Evolutionary conservation across 169 alveolate genomes (phyloP), one percentile per base, ranked within the genome.

Genomic region (Fabrea salina): DNA sequence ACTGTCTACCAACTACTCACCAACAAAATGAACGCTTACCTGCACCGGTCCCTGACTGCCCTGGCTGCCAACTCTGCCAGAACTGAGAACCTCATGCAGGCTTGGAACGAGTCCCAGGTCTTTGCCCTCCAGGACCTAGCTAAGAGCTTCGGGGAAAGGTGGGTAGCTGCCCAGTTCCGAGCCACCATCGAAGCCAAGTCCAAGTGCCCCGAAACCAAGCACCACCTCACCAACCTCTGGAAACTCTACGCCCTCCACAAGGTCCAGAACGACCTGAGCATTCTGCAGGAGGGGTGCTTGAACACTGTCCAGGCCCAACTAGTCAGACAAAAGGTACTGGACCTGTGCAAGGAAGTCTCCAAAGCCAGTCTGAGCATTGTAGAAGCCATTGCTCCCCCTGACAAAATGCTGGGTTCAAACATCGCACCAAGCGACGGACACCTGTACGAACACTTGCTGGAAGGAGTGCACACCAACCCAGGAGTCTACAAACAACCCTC

Each of bases 341-440:
- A 66, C n/a, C 61, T 66, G 51, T 32, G 57, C 35, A 37, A 27
- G 4, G 76, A 66, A 66, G 22, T 66, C 8, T 51, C 76, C 8
- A 19, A 32, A 37, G 51, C 54, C 8, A 19, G 43, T 4, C 37
- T 66, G 8, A 30, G 41, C 16, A 66, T 66, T 37, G 30, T 66
- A 4, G 76, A 66, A 37, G 76, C 76, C 4, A 37, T 66, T 2
- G 76, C 51, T 37, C 39, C 56, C n/a, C 57, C 76, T 37, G 76
- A 66, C 35, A 66, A 66, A 66, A 39, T 66, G 41, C 8, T 66
- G 1, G 76, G 76, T 37, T 66, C 76, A 0, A 56, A 25, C 1
- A 35, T 66, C 5, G 76, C 58, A 41, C 16, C 5, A 5, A 22
- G 35, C 1, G 56, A 66, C 41, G 76, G 76, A 27, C 56, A 66